These are phyloP conservation scores for Mallotus nudiflorus DNA, from an alignment of 345 rosid genomes.

Conservation along the genomic window DNA sequence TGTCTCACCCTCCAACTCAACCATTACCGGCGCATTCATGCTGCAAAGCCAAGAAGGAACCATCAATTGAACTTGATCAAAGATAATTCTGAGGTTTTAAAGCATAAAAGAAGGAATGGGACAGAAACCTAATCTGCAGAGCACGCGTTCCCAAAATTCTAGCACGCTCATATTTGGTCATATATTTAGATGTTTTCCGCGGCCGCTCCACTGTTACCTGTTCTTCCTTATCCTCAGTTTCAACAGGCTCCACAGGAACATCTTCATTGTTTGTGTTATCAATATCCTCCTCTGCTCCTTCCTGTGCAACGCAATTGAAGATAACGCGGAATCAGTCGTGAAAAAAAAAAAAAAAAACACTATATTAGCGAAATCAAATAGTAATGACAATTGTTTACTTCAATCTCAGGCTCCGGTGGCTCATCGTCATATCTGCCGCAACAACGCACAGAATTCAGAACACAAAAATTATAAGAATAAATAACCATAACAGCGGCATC, in stretches of 20 bases:
- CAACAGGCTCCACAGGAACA: slow-evolving; percentile 56
- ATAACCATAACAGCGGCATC: neutral
- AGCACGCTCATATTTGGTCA: slow-evolving; percentile 87
- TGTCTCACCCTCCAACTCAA: slow-evolving; percentile 84
- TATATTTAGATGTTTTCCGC: slow-evolving; percentile 69
- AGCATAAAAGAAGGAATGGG: no score
- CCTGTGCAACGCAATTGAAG: no score
- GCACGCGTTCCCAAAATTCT: slow-evolving; percentile 88
- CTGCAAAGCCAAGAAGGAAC: slow-evolving; percentile 41
- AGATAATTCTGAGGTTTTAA: neutral
- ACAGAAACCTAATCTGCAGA: slow-evolving; percentile 65
- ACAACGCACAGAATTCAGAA: neutral
- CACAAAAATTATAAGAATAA: no score
- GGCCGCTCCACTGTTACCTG: slow-evolving; percentile 36
- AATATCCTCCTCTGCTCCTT: slow-evolving; percentile 68
- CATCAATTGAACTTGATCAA: neutral
- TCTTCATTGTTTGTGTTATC: slow-evolving; percentile 63
- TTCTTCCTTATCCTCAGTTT: slow-evolving; percentile 60
- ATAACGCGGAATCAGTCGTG: no score
- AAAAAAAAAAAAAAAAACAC: neutral
- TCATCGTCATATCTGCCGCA: slow-evolving; percentile 71
- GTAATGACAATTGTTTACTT: slow-evolving; percentile 40
- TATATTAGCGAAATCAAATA: neutral
- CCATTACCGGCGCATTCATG: slow-evolving; percentile 97
- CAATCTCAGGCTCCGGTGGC: slow-evolving; percentile 84